Percentiles rank a stretch among this genome's conserved stretches.
Evolutionary conservation across 2,329 filamentous ascomycete species (phyloP).

Genomic region (Penicillium frequentans): DNA sequence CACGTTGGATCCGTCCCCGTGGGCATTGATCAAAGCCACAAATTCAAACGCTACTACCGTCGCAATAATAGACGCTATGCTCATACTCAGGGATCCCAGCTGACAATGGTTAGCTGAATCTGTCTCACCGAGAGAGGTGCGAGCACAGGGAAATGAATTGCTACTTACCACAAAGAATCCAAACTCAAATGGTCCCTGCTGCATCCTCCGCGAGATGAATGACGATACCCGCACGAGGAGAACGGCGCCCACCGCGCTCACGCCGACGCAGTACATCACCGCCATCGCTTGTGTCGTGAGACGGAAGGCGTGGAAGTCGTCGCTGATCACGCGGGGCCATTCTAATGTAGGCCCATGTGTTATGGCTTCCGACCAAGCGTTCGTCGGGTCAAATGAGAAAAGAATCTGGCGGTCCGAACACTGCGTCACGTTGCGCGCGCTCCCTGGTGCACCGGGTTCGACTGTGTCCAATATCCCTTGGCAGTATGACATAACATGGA

Average conservation of each 20-base stretch:
- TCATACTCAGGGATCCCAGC: conserved; percentile 60
- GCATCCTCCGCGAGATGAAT: conserved; percentile 45
- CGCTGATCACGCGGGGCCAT: conserved; percentile 58
- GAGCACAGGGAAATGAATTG: not conserved
- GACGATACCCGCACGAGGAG: conserved; percentile 49
- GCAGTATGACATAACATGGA: conserved; percentile 63
- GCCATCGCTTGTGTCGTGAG: conserved; percentile 55
- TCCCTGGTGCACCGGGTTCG: conserved; percentile 38
- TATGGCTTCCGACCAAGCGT: conserved; percentile 52
- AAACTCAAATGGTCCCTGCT: conserved; percentile 53
- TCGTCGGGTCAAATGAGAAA: conserved; percentile 58
- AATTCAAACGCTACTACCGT: conserved; percentile 62
- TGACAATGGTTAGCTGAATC: conserved; percentile 14
- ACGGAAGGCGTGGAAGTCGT: conserved; percentile 53
- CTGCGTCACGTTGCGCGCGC: conserved; percentile 49
- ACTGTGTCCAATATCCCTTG: conserved; percentile 43
- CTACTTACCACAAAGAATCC: conserved; percentile 45
- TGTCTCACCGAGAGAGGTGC: not conserved
- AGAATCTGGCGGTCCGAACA: conserved; percentile 57
- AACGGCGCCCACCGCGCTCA: conserved; percentile 52
- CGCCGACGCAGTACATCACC: conserved; percentile 60
- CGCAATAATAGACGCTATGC: conserved; percentile 72
- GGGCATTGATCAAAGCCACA: conserved; percentile 53
- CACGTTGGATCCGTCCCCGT: conserved; percentile 53
- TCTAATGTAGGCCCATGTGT: conserved; percentile 49